Evolutionary conservation across 768 basidiomycete species (phyloP), one percentile per base, ranked within the genome.

Genomic region (Trametes elegans): DNA sequence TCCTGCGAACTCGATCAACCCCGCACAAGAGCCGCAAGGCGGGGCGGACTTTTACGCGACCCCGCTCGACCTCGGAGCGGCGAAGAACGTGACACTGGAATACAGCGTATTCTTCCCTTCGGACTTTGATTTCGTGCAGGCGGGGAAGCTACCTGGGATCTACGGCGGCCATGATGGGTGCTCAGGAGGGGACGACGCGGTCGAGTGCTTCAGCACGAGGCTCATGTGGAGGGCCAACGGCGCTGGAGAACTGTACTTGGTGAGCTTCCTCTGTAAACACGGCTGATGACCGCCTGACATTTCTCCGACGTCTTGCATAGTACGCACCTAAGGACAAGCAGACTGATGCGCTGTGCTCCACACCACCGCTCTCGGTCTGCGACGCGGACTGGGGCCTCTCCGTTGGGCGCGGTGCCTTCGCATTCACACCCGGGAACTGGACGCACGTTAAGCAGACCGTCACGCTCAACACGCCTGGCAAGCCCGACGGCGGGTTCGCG

Each of bases 121-220:
- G 0, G 79, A 83, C 57, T 95, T 92, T 59, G 76, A 86, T 48
- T 95, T 83, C 76, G 90, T 91, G 16, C 75, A 80, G 49, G 93
- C 81, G 5, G 93, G 93, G 7, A 95, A 97, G 70, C 67, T 95
- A 5, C 90, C 93, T 0, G 93, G 93, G 0, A 58, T 93, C 4
- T 91, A 84, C 62, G 87, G 87, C 0, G 88, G 88, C 0, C 82
- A 79, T 59, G 72, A 65, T 3, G 78, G 71, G 7, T 91, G 89
- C 66, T 89, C 88, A 18, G 90, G 90, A 5, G 90, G 90, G 1
- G 74, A 82, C 60, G 76, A 77, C n/a, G 92, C 90, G 7, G 59
- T 73, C 31, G 75, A 79, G 39, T 95, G 93, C 63, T 95, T 90
- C 65, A 90, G 88, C 64, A 93, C 91, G 6, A 72, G 93, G 24